Percentiles rank a stretch among this genome's conserved stretches.
phyloP scores from a whole-genome alignment of 208 protist species.

The Acanthamoeba quina region DNA sequence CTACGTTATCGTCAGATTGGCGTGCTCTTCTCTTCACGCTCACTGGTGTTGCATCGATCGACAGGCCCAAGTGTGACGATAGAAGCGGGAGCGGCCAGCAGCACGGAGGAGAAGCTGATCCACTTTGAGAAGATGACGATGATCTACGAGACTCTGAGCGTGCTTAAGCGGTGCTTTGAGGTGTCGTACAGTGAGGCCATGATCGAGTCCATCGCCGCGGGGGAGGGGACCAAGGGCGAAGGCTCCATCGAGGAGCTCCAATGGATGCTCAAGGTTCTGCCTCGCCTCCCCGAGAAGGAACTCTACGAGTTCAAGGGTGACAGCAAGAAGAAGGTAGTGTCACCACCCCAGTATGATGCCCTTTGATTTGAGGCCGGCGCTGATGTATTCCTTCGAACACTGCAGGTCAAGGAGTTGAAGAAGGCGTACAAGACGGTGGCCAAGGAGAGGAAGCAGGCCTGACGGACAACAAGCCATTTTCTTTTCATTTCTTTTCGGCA shows the following conservation, averaged over 20 bases:
- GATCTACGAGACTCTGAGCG: conserved; percentile 65
- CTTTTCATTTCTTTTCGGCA: neutral
- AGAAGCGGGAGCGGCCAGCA: neutral
- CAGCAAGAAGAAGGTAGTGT: conserved; percentile 50
- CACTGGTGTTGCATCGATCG: neutral
- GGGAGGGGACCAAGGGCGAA: conserved; percentile 2
- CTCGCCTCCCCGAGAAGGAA: conserved; percentile 65
- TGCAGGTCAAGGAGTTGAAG: conserved; percentile 21
- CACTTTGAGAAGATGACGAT: conserved; percentile 76
- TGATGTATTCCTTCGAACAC: neutral
- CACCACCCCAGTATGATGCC: neutral
- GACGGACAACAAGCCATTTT: neutral
- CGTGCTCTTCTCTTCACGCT: neutral
- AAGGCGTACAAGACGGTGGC: neutral
- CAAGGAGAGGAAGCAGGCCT: conserved; percentile 58
- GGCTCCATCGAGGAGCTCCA: conserved; percentile 13
- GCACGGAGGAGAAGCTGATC: conserved; percentile 59
- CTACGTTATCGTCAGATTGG: neutral
- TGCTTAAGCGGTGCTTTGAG: conserved; percentile 59
- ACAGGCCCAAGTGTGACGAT: neutral
- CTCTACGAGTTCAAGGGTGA: conserved; percentile 64
- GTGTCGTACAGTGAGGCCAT: neutral
- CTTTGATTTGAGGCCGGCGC: neutral
- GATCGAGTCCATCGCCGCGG: neutral
- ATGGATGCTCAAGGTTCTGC: conserved; percentile 57